phyloP scores from a whole-genome alignment of 306 rosid species.

The Cyclanthera cordifolia region DNA sequence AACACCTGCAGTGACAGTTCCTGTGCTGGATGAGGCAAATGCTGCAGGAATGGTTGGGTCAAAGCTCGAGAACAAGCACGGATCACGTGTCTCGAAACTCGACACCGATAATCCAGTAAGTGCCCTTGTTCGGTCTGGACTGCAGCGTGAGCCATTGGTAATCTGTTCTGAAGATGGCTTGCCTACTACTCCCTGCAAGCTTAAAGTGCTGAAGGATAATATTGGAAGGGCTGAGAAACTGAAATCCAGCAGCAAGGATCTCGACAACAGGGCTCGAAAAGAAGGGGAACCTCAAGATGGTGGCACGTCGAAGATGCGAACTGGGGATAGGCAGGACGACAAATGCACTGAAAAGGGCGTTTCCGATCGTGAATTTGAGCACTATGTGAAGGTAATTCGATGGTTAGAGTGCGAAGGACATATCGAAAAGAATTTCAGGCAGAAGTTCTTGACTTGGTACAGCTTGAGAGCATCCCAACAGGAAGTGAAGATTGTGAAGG shows the following conservation, averaged over 20 bases:
- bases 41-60: constrained; percentile 22
- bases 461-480: constrained; percentile 78
- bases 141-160: constrained; percentile 44
- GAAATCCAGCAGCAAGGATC: constrained; percentile 52
- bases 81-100: constrained; percentile 37
- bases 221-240: constrained; percentile 50
- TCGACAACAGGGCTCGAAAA: constrained; percentile 45
- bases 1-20: constrained; percentile 32
- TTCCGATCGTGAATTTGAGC: constrained; percentile 58
- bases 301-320: constrained; percentile 62
- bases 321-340: constrained; percentile 43
- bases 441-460: constrained; percentile 92
- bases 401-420: constrained; percentile 93
- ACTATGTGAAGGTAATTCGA: constrained; percentile 77
- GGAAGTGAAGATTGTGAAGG: constrained; percentile 71
- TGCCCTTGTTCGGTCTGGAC: constrained; percentile 43
- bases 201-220: constrained; percentile 55
- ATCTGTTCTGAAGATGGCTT: constrained; percentile 52
- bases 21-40: constrained; percentile 45
- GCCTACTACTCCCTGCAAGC: constrained; percentile 78
- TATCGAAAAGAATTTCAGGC: constrained; percentile 87
- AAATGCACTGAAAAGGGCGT: constrained; percentile 33
- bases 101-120: constrained; percentile 41
- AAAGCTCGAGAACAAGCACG: constrained; percentile 38
- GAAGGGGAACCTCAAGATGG: constrained; percentile 60